Evolutionary conservation across 2,329 filamentous ascomycete genomes (phyloP).

Genomic region (Colletotrichum eleusines): DNA sequence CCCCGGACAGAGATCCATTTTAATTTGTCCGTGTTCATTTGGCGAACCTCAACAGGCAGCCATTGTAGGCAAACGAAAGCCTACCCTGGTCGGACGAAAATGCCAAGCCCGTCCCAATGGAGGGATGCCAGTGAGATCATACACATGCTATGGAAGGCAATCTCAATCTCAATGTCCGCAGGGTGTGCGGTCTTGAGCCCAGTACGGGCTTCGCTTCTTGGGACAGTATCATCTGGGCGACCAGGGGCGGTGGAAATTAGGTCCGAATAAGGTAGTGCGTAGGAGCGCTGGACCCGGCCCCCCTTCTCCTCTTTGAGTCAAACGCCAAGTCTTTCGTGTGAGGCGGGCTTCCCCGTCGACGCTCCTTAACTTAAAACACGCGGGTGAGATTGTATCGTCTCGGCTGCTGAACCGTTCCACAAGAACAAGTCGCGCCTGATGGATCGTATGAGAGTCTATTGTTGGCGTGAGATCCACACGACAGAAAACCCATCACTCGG

Average conservation of each 20-base stretch:
- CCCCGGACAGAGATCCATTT: background rate
- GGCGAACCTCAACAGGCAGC: background rate
- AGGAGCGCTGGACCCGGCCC: background rate
- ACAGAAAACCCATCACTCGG: background rate
- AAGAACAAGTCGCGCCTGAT: background rate
- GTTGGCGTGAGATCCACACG: background rate
- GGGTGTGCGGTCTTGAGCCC: too few relatives aligned
- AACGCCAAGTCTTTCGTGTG: slow-evolving; percentile 5
- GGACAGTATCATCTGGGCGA: background rate
- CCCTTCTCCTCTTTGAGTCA: slow-evolving; percentile 9
- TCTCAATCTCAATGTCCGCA: too few relatives aligned
- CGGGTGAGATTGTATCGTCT: slow-evolving; percentile 19
- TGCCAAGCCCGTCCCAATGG: background rate
- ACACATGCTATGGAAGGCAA: background rate
- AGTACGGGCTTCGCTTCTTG: background rate
- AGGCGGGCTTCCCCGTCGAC: background rate
- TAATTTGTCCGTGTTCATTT: background rate
- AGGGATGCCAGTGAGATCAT: too few relatives aligned
- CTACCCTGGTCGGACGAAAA: background rate
- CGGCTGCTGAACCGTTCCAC: background rate
- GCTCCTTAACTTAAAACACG: slow-evolving; percentile 32
- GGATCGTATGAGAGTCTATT: background rate
- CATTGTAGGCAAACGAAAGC: background rate
- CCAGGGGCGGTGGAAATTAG: slow-evolving; percentile 31
- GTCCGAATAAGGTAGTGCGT: slow-evolving; percentile 28